phyloP scores from a whole-genome alignment of 768 basidiomycete genomes.

The Tylopilus subfusipes region DNA sequence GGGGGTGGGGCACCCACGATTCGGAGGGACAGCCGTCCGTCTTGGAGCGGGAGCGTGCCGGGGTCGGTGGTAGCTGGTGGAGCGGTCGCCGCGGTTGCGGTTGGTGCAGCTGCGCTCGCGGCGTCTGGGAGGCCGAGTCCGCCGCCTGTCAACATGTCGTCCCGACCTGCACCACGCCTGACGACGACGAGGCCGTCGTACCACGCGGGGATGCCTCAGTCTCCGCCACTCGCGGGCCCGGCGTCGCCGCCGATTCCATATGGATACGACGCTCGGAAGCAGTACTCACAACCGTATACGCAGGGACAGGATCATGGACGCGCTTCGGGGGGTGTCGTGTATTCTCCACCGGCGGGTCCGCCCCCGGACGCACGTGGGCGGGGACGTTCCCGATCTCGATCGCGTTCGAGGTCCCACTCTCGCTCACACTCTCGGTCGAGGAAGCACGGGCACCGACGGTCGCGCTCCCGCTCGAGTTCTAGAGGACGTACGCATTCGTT shows the following conservation, averaged over 20 bases:
- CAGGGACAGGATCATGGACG: background rate
- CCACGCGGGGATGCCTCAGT: background rate
- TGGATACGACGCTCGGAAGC: background rate
- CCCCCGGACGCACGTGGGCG: background rate
- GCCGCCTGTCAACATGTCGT: constrained; percentile 12
- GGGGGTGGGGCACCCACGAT: constrained; percentile 1
- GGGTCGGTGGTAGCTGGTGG: background rate
- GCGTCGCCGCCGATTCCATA: background rate
- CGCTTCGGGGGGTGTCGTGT: too few species aligned
- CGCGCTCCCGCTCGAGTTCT: background rate
- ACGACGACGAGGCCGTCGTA: background rate
- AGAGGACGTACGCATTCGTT: background rate
- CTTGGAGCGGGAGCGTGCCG: background rate
- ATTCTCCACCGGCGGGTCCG: background rate
- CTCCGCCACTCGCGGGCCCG: background rate
- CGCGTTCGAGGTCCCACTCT: background rate
- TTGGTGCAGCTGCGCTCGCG: background rate
- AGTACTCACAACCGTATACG: too few species aligned
- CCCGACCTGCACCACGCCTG: constrained; percentile 9
- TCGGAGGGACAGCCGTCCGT: background rate
- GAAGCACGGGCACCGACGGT: background rate
- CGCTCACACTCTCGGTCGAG: background rate
- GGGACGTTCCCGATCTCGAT: background rate
- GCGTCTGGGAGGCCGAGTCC: background rate
- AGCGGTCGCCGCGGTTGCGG: background rate